Evolutionary conservation across 2,329 filamentous ascomycete genomes (phyloP), one percentile per base, ranked within the genome.

Genomic region (Colletotrichum coccodes): DNA sequence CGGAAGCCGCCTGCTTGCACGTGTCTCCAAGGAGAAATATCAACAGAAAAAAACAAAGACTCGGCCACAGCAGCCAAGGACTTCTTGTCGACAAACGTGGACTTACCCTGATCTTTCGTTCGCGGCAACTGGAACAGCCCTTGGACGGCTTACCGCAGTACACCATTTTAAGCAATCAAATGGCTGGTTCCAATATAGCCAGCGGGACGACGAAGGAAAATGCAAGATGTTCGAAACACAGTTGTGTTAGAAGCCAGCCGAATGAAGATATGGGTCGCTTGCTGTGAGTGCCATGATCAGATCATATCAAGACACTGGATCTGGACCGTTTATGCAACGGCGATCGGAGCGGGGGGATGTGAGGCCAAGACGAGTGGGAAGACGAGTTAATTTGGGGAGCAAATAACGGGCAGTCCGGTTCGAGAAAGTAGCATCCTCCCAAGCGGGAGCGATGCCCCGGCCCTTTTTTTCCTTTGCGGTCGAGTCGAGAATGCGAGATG

Each of bases 101-200:
- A 83, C 86, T 79, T 78, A 87, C 86, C 66, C 84, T 84, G 69
- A 87, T 86, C 76, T 88, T 89, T 72, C 86, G 84, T 73, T 85
- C 83, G 71, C 86, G 82, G 72, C 86, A 89, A 71, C 80, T 85
- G 71, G 84, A 86, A 76, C 86, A 89, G 46, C 85, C 86, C 74
- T 86, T 86, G 42, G 86, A 88, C 49, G 86, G 86, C 72, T 87
- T 87, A 6, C 86, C 86, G 71, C 86, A 88, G 73, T 87, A 89
- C 6, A 88, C 86, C 86, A 89, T 88, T 63, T 59, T 71, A 58
- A 28, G 40, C 18, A 47, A 30, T n/a, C 56, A 38, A 23, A 26
- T 23, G 7, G 18, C 28, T 60, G 21, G 14, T 18, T 36, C 47
- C 18, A 23, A 23, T 44, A 34, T 26, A 26, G 18, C 47, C 47